phyloP scores from a whole-genome alignment of 2,329 filamentous ascomycete genomes.

The Fusarium sororula region DNA sequence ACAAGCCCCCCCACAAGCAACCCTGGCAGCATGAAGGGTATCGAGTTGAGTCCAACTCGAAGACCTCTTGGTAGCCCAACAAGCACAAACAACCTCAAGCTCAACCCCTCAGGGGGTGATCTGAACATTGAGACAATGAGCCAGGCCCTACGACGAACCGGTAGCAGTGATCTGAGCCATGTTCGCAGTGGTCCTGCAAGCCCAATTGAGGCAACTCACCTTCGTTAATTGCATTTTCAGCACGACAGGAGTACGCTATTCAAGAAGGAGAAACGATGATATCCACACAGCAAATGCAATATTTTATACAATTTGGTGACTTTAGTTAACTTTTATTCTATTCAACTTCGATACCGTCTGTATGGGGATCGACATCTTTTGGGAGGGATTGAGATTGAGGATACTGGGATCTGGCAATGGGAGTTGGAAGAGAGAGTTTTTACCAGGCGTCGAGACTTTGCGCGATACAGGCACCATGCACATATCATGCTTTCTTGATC shows the following conservation, averaged over 20 bases:
- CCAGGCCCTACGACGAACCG: constrained; percentile 85
- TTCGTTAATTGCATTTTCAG: constrained; percentile 37
- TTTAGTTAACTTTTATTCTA: constrained; percentile 34
- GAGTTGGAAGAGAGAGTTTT: constrained; percentile 45
- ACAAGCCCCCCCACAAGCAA: constrained; percentile 82
- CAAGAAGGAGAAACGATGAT: constrained; percentile 19
- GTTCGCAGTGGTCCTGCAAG: constrained; percentile 66
- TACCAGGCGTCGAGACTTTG: constrained; percentile 39
- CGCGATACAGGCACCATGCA: constrained; percentile 32
- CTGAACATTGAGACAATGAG: constrained; percentile 94
- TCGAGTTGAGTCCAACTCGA: constrained; percentile 74
- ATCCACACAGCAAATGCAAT: constrained; percentile 31
- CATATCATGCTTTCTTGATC: constrained; percentile 28
- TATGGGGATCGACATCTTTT: constrained; percentile 25
- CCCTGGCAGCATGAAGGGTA: constrained; percentile 75
- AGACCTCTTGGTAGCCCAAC: constrained; percentile 71
- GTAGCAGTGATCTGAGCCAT: constrained; percentile 77
- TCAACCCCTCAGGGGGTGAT: constrained; percentile 62
- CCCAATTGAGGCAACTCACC: constrained; percentile 57
- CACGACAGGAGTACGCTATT: not conserved
- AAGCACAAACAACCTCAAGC: constrained; percentile 58
- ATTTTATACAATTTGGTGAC: constrained; percentile 25
- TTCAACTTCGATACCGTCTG: constrained; percentile 29
- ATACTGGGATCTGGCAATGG: constrained; percentile 41
- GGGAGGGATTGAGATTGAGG: constrained; percentile 33